Evolutionary conservation across 768 basidiomycete species (phyloP).

Genomic region (Pisolithus sp.): DNA sequence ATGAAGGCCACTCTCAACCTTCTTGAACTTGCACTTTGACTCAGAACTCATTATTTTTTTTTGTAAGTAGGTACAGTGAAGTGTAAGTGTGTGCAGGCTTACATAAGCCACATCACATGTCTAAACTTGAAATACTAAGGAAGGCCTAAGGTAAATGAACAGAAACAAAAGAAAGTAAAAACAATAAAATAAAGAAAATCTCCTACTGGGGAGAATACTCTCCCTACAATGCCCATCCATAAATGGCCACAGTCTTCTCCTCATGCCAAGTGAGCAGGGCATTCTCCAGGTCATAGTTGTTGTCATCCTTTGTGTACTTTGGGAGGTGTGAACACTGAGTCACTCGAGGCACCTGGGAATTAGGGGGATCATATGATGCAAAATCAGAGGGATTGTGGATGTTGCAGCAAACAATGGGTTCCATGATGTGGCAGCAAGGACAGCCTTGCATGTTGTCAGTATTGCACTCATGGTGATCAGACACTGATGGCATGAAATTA

Average conservation of each 20-base stretch:
- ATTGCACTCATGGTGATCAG: constrained; percentile 5
- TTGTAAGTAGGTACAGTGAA: too few relatives aligned
- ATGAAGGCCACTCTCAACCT: too few relatives aligned
- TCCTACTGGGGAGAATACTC: too few relatives aligned
- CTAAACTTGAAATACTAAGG: too few relatives aligned
- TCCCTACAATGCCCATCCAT: constrained; percentile 4
- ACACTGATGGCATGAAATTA: constrained; percentile 1
- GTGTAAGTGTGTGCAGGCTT: too few relatives aligned
- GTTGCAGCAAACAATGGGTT: constrained; percentile 19
- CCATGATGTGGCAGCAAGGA: constrained; percentile 5
- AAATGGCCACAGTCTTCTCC: constrained; percentile 1
- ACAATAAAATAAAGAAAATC: too few relatives aligned
- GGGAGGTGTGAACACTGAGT: neutral
- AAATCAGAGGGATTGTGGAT: constrained; percentile 14
- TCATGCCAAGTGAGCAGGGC: constrained; percentile 12
- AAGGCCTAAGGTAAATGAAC: too few relatives aligned
- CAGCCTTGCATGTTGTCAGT: constrained; percentile 7
- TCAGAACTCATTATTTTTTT: too few relatives aligned
- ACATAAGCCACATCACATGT: too few relatives aligned
- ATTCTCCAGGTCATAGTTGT: neutral
- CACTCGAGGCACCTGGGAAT: neutral
- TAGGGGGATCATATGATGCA: neutral
- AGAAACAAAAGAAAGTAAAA: too few relatives aligned
- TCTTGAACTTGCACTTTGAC: too few relatives aligned
- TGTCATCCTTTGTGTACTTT: constrained; percentile 1